Evolutionary conservation across 2,329 filamentous ascomycete species (phyloP).

Genomic region (Nemania abortiva): DNA sequence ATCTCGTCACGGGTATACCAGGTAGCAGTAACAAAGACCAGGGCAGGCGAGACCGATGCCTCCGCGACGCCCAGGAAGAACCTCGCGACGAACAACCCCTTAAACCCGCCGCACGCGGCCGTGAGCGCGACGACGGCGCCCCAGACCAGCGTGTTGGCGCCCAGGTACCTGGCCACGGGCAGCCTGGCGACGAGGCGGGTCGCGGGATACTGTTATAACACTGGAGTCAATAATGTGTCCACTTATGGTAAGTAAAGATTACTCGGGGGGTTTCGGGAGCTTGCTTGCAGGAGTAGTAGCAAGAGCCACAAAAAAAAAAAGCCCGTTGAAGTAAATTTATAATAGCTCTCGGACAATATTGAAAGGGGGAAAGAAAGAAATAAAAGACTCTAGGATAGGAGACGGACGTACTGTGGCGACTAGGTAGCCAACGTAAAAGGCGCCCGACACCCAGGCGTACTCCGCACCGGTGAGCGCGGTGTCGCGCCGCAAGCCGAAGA

Average conservation of each 20-base stretch:
- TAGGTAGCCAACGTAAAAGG: constrained; percentile 64
- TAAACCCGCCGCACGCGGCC: constrained; percentile 61
- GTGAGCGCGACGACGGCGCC: constrained; percentile 60
- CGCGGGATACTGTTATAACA: constrained; percentile 64
- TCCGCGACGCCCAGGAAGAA: constrained; percentile 68
- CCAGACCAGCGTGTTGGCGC: constrained; percentile 63
- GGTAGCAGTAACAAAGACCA: constrained; percentile 67
- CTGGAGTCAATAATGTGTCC: no score
- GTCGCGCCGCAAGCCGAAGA: constrained; percentile 67
- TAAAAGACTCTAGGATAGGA: no score
- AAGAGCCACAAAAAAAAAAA: no score
- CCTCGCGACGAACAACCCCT: constrained; percentile 62
- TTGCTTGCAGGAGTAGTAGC: no score
- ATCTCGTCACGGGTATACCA: constrained; percentile 70
- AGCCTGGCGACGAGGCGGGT: constrained; percentile 62
- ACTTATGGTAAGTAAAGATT: no score
- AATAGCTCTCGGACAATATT: no score
- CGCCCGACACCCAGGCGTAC: constrained; percentile 61
- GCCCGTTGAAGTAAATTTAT: no score
- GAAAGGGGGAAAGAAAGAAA: no score
- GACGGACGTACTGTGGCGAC: no score
- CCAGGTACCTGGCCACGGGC: constrained; percentile 62
- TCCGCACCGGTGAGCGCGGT: constrained; percentile 46
- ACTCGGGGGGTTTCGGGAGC: no score
- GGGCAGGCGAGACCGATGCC: constrained; percentile 65